Conservation (phyloP, 2,329 filamentous ascomycete species). For the Lachnellula suecica region DNA sequence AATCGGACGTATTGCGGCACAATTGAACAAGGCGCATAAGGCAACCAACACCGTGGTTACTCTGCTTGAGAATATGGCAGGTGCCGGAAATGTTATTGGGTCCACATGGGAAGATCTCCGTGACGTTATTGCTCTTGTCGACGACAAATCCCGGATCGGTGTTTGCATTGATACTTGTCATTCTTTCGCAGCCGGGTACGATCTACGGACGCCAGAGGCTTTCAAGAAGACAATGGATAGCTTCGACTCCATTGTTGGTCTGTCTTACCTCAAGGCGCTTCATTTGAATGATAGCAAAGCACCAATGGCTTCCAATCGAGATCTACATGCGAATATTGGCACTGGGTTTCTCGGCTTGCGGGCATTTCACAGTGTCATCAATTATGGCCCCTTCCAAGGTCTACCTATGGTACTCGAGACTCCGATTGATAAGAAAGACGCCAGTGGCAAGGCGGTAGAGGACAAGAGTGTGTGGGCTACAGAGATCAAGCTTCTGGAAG, state of each 20-base stretch:
- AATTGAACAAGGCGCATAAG: slow-evolving; percentile 79
- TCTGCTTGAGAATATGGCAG: slow-evolving; percentile 94
- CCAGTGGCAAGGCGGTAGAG: slow-evolving; percentile 66
- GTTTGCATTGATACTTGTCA: slow-evolving; percentile 98
- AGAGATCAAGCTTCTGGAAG: slow-evolving; percentile 93
- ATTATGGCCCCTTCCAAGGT: slow-evolving; percentile 71
- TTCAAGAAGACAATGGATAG: slow-evolving; percentile 72
- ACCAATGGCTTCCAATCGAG: slow-evolving; percentile 75
- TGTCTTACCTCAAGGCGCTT: slow-evolving; percentile 77
- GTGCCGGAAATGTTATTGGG: slow-evolving; percentile 83
- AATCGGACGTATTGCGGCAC: slow-evolving; percentile 73
- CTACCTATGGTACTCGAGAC: slow-evolving; percentile 95
- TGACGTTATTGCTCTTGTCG: slow-evolving; percentile 76
- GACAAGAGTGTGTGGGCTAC: slow-evolving; percentile 85
- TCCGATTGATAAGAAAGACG: slow-evolving; percentile 74
- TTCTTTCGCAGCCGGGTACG: slow-evolving; percentile 91
- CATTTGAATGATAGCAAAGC: slow-evolving; percentile 97
- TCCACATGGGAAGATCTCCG: slow-evolving; percentile 82
- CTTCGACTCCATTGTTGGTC: slow-evolving; percentile 77
- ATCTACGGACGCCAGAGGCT: slow-evolving; percentile 72
- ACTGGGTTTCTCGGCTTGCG: slow-evolving; percentile 89
- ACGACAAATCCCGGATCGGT: slow-evolving; percentile 81
- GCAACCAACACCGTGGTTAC: slow-evolving; percentile 77
- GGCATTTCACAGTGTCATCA: slow-evolving; percentile 90
- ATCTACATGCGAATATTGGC: slow-evolving; percentile 94